Percentiles rank a stretch among this genome's conserved stretches.
phyloP scores from a whole-genome alignment of 129 eudicot species.

The Helianthus tuberosus region DNA sequence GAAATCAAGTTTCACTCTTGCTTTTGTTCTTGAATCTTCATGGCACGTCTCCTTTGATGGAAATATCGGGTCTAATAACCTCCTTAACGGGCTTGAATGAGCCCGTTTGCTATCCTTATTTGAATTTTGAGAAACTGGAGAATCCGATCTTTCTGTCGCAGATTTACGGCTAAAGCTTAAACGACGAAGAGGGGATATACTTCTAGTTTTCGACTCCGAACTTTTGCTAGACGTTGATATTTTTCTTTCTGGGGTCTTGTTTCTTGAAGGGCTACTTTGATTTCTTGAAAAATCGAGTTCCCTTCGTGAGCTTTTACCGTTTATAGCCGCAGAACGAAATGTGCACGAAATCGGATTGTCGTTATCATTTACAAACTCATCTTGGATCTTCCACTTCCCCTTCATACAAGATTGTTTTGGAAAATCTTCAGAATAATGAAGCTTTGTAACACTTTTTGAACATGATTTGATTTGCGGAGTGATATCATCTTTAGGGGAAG shows the following conservation, averaged over 20 bases:
- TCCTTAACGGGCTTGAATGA: slow-evolving; percentile 74
- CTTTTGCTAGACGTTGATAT: slow-evolving; percentile 24
- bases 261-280: slow-evolving; percentile 21
- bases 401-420: slow-evolving; percentile 32
- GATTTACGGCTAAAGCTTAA: slow-evolving; percentile 50
- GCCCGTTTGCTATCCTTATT: slow-evolving; percentile 34
- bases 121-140: slow-evolving; percentile 30
- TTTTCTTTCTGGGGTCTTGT: slow-evolving; percentile 44
- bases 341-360: not conserved
- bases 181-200: slow-evolving; percentile 69
- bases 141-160: slow-evolving; percentile 35
- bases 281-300: slow-evolving; percentile 22
- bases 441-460: slow-evolving; percentile 25
- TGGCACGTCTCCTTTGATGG: slow-evolving; percentile 47
- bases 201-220: slow-evolving; percentile 46
- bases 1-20: slow-evolving; percentile 30
- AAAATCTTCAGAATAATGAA: slow-evolving; percentile 24
- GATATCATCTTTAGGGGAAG: slow-evolving; percentile 36
- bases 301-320: slow-evolving; percentile 18
- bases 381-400: slow-evolving; percentile 51
- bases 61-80: slow-evolving; percentile 74
- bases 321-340: slow-evolving; percentile 18
- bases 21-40: slow-evolving; percentile 39
- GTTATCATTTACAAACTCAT: slow-evolving; percentile 26
- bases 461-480: slow-evolving; percentile 23